These are phyloP conservation scores for Epichloe aotearoae DNA, from an alignment of 2,329 filamentous ascomycete species.

Conservation along the genomic window DNA sequence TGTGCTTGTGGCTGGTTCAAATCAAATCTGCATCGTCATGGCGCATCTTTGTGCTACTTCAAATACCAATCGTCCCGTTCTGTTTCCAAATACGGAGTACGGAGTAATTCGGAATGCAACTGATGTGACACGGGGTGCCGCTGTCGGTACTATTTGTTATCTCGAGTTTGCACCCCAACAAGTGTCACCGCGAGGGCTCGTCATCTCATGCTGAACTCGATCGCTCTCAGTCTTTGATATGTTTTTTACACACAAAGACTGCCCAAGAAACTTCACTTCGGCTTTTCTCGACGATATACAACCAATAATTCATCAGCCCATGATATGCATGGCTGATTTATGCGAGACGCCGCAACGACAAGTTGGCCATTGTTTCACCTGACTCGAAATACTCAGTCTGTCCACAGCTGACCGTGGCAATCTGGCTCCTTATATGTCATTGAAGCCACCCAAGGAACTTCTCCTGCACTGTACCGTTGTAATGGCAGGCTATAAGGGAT, in stretches of 20 bases:
- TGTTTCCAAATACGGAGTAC: not conserved
- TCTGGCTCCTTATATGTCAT: slow-evolving; percentile 47
- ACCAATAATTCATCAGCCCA: not conserved
- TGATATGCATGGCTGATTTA: not conserved
- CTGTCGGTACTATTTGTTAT: not conserved
- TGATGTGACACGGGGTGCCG: not conserved
- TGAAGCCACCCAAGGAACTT: slow-evolving; percentile 68
- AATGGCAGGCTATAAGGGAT: slow-evolving; percentile 77
- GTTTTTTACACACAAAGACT: not conserved
- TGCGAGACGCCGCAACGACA: not conserved
- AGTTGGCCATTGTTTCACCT: not conserved
- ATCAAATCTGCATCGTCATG: not conserved
- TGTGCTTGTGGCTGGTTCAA: not conserved
- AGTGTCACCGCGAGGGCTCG: not conserved
- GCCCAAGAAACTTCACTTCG: not conserved
- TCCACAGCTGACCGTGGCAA: slow-evolving; percentile 36
- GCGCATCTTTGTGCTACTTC: not conserved
- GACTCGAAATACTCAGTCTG: not conserved
- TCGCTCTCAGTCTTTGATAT: not conserved
- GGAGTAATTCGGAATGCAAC: not conserved
- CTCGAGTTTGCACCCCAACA: not conserved
- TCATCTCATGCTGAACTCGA: not conserved
- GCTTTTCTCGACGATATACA: not conserved
- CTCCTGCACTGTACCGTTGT: slow-evolving; percentile 45
- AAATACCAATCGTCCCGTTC: not conserved